Base-by-base conservation (phyloP, 192 early-diverging fungal genomes). In the Entomortierella beljakovae region DNA sequence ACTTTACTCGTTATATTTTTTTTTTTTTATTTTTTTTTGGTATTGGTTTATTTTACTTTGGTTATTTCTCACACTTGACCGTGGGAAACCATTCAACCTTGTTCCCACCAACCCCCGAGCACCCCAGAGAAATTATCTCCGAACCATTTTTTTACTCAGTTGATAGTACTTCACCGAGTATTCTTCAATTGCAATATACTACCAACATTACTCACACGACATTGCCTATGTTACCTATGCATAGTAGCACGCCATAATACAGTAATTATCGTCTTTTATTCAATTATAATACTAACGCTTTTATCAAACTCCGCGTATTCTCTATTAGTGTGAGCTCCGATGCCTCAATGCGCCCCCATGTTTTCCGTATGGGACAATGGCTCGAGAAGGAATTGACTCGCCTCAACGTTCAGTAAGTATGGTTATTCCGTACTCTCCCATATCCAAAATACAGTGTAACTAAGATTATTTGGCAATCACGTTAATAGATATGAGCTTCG, bases 321-420 rank as follows among this genome's bases (percentile, higher is more conserved):
- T 42, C 43, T 20, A 68, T 63, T 73, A 93, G 92, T 84, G 89
- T 92, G 60, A 93, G 90, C 81, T 85, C 89, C 68, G 93, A 95
- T 57, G 91, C 89, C 25, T 71, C 80, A 48, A 83, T 87, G 70
- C 94, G 97, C 49, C 84, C 83, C 42, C 90, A 97, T 6, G 97
- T 98, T 3, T 86, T 95, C 68, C 84, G 86, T 25, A 99, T 99
- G 97, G 94, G 92, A 52, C 86, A 94, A 61, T 99, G 93, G 90
- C 85, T 99, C 51, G 82, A 88, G 51, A 69, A 82, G 31, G 88
- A 95, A 77, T 88, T 96, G 79, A 29, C 86, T 94, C 62, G 93
- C 91, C 67, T 93, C 88, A 37, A 89, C 59, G 87, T 90, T 48
- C 60, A 79, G 55, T 80, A 64, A 60, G 58, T 71, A 38, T 9